These are phyloP conservation scores for Zelonia costaricensis DNA, from an alignment of 208 protist species.

Conservation along the genomic window DNA sequence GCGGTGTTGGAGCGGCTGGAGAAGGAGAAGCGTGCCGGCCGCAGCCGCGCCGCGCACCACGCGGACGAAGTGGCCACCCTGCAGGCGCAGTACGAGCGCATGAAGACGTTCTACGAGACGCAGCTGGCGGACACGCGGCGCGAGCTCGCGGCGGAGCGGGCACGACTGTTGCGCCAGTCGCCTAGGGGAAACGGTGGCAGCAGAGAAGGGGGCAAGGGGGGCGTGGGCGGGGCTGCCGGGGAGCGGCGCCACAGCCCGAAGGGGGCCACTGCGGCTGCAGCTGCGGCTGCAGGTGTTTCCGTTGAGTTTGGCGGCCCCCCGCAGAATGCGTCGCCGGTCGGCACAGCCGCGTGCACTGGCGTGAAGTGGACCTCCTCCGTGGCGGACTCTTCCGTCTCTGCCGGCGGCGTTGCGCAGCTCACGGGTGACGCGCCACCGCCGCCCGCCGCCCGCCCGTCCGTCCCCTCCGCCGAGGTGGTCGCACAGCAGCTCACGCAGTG, in stretches of 20 bases:
- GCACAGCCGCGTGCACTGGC: no score
- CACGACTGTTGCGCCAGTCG: constrained; percentile 14
- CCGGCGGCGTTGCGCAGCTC: not conserved
- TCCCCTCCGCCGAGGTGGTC: constrained; percentile 7
- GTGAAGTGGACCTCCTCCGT: no score
- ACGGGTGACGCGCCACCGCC: not conserved
- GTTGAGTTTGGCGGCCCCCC: no score
- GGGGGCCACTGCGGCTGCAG: not conserved
- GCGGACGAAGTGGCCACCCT: constrained; percentile 53
- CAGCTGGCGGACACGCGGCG: constrained; percentile 75
- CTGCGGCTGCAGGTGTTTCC: not conserved
- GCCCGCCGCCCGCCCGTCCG: not conserved
- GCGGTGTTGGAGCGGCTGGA: constrained; percentile 52
- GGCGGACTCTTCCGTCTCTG: no score
- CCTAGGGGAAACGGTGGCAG: constrained; percentile 8
- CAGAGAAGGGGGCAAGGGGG: not conserved
- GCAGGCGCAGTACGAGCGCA: constrained; percentile 63
- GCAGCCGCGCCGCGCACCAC: constrained; percentile 44
- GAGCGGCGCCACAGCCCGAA: not conserved
- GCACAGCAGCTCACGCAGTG: constrained; percentile 41
- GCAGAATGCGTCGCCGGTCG: no score
- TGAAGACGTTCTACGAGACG: constrained; percentile 70
- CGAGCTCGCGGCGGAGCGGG: constrained; percentile 56
- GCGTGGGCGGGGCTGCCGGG: not conserved
- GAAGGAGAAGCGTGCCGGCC: constrained; percentile 39